phyloP scores from a whole-genome alignment of 163 green algal species.

The Scenedesmus sp. region DNA sequence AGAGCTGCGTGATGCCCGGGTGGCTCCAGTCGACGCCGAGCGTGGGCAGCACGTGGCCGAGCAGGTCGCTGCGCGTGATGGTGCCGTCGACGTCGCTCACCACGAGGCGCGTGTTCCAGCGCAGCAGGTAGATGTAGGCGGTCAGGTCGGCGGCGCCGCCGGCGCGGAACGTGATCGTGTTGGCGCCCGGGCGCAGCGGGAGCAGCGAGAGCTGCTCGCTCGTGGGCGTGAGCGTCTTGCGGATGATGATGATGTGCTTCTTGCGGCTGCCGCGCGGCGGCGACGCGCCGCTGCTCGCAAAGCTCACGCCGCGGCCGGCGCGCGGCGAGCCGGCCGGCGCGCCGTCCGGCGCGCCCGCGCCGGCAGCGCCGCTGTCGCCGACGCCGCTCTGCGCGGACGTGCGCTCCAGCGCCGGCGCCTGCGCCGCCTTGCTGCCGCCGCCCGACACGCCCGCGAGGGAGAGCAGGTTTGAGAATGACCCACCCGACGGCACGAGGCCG shows the following conservation, averaged over 20 bases:
- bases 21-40: constrained; percentile 93
- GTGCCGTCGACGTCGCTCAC: constrained; percentile 96
- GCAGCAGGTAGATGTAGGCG: constrained; percentile 82
- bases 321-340: not conserved
- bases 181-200: constrained; percentile 72
- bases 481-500: not conserved
- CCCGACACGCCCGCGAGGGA: not conserved
- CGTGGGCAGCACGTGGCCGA: constrained; percentile 89
- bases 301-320: not conserved
- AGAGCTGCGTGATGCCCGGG: constrained; percentile 82
- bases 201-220: constrained; percentile 70
- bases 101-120: constrained; percentile 81
- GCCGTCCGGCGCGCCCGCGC: no score
- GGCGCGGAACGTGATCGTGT: constrained; percentile 75
- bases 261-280: constrained; percentile 23
- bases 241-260: constrained; percentile 53
- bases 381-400: not conserved
- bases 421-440: constrained; percentile 5
- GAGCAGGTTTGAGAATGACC: constrained; percentile 31
- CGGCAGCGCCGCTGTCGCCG: constrained; percentile 1
- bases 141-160: constrained; percentile 54
- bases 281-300: constrained; percentile 2
- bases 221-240: constrained; percentile 69
- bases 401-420: not conserved
- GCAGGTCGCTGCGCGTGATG: constrained; percentile 88